Conservation (phyloP, 2,329 filamentous ascomycete genomes). For the Talaromyces sp. region DNA sequence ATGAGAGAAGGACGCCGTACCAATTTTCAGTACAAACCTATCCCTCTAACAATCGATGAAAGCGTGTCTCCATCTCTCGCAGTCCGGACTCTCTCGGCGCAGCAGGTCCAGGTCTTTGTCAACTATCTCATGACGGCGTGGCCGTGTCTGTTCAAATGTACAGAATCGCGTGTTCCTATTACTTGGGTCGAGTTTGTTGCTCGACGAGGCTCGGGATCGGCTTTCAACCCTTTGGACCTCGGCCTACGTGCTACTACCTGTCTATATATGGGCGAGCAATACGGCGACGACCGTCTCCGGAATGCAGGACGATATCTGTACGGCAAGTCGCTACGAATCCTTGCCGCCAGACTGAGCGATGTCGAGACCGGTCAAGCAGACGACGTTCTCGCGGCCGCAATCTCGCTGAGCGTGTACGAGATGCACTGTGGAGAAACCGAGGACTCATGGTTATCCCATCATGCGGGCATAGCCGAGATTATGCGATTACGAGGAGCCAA, state of each 20-base stretch:
- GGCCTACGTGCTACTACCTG: constrained; percentile 21
- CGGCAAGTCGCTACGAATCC: constrained; percentile 22
- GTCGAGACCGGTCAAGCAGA: constrained; percentile 23
- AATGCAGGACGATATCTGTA: constrained; percentile 24
- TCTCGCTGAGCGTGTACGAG: constrained; percentile 33
- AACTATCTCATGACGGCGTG: constrained; percentile 23
- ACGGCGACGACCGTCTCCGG: constrained; percentile 19
- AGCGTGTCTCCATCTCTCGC: constrained; percentile 22
- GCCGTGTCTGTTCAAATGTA: constrained; percentile 24
- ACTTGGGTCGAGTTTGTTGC: constrained; percentile 25
- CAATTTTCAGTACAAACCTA: not conserved
- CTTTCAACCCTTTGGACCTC: constrained; percentile 10
- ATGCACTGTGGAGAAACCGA: constrained; percentile 29
- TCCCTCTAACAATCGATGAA: constrained; percentile 17
- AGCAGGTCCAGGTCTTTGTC: constrained; percentile 23
- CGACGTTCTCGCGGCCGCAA: constrained; percentile 29
- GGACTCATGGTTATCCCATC: constrained; percentile 33
- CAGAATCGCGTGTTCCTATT: constrained; percentile 20
- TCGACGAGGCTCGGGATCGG: constrained; percentile 11
- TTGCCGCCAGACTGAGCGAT: constrained; percentile 24
- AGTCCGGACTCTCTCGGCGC: constrained; percentile 18
- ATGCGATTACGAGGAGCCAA: constrained; percentile 31
- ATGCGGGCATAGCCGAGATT: constrained; percentile 27
- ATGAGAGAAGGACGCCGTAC: not conserved
- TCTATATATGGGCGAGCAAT: constrained; percentile 18